Evolutionary conservation across 495 filamentous ascomycete genomes (phyloP), one percentile per base, ranked within the genome.

Genomic region (Mycothermus thermophilus): DNA sequence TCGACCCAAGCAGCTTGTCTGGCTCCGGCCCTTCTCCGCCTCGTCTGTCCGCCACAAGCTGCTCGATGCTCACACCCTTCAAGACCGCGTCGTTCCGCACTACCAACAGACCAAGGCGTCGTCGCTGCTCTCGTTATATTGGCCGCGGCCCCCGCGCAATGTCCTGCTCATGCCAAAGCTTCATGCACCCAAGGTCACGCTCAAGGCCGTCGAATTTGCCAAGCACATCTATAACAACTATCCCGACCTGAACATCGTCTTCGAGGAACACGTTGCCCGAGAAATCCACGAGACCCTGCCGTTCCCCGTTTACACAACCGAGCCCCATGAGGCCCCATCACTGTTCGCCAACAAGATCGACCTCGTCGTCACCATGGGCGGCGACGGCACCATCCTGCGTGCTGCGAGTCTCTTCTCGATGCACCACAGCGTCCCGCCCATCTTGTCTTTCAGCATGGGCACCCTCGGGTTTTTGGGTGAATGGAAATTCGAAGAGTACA

Each of bases 401-500:
- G 90, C 90, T 8, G 78, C 85, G 3, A 92, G 83, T 14, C 69
- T 97, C 10, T 97, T 96, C 60, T 79, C 82, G 11, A 80, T 76
- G n/a, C 75, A 79, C 16, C 57, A 70, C 27, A 71, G 74, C 26
- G 86, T 96, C 0, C 90, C 90, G 0, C 90, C 92, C 0, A 78
- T 96, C n/a, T 64, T 97, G 15, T 80, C 79, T 8, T 97, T 97
- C 57, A 88, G 83, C 52, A 94, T 97, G 86, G 90, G 90, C 5
- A 87, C 87, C 0, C 60, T 97, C 2, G 90, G 90, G 0, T 97
- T 97, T 42, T 63, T 97, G 12, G 87, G 88, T 22, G 90, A 96
- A 58, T 96, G 88, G 86, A 88, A 85, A 43, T 95, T 95, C 54
- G 63, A 66, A 8, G 87, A 96, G 44, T 80, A 86, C 54, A 88